Conservation (phyloP, 2,329 filamentous ascomycete species). For the Talaromyces funiculosus region DNA sequence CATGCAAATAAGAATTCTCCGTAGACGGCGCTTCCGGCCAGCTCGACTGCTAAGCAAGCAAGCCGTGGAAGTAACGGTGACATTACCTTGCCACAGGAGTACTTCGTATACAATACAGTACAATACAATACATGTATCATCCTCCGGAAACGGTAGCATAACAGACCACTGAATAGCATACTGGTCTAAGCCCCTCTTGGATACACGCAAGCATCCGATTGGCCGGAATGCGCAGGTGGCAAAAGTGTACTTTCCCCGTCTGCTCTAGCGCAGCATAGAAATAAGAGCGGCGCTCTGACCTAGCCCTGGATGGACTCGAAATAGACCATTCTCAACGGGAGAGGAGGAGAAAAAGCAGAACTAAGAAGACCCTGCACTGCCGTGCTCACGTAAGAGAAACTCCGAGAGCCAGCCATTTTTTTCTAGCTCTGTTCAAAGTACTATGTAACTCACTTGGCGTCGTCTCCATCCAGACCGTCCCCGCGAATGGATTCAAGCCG, state of each 20-base stretch:
- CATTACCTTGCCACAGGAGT: not conserved
- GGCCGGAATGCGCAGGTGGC: not conserved
- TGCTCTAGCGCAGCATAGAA: not conserved
- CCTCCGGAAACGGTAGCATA: not conserved
- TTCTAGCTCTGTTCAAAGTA: not conserved
- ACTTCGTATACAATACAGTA: no score
- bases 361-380: not conserved
- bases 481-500: not conserved
- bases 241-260: not conserved
- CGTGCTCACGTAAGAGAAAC: slow-evolving; percentile 2
- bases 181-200: not conserved
- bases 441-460: not conserved
- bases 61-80: slow-evolving; percentile 4
- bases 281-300: not conserved
- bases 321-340: not conserved
- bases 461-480: not conserved
- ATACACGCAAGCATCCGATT: not conserved
- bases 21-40: not conserved
- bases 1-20: not conserved
- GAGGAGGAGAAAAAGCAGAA: not conserved
- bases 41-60: not conserved
- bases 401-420: not conserved
- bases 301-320: not conserved
- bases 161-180: not conserved
- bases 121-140: not conserved